These are phyloP conservation scores for Graphilbum ipis-grandicollis DNA, from an alignment of 2,329 filamentous ascomycete genomes.

Conservation along the genomic window DNA sequence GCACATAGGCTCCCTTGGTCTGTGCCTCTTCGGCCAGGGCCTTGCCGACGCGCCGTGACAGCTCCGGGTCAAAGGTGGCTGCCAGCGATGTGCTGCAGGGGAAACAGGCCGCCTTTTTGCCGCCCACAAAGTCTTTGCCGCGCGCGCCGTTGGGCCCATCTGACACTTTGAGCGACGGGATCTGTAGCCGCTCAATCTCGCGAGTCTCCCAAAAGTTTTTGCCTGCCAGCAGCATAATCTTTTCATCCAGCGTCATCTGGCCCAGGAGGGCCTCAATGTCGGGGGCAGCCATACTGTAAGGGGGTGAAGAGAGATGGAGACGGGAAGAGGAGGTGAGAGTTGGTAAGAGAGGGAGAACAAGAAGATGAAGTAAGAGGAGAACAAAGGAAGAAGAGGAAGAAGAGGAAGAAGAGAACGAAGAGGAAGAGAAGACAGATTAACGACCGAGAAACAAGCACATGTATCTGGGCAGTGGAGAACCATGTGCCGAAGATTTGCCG, in stretches of 20 bases:
- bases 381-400: too few species aligned
- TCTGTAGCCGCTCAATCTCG: constrained; percentile 12
- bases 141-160: constrained; percentile 18
- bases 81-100: constrained; percentile 29
- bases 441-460: too few species aligned
- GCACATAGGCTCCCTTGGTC: constrained; percentile 50
- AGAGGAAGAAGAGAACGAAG: too few species aligned
- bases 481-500: too few species aligned
- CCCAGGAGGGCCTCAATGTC: not conserved
- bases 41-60: constrained; percentile 29
- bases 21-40: constrained; percentile 51
- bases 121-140: constrained; percentile 14
- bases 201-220: constrained; percentile 15
- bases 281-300: not conserved
- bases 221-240: constrained; percentile 10
- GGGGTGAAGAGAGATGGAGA: too few species aligned
- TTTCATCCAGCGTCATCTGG: not conserved
- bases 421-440: too few species aligned
- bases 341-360: too few species aligned
- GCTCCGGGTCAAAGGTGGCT: constrained; percentile 47
- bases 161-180: constrained; percentile 16
- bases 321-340: too few species aligned
- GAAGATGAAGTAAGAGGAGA: too few species aligned
- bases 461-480: too few species aligned
- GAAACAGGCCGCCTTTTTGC: constrained; percentile 26